Evolutionary conservation across 1,139 yeast genomes (phyloP), one percentile per base, ranked within the genome.

Genomic region (Candida albicans): DNA sequence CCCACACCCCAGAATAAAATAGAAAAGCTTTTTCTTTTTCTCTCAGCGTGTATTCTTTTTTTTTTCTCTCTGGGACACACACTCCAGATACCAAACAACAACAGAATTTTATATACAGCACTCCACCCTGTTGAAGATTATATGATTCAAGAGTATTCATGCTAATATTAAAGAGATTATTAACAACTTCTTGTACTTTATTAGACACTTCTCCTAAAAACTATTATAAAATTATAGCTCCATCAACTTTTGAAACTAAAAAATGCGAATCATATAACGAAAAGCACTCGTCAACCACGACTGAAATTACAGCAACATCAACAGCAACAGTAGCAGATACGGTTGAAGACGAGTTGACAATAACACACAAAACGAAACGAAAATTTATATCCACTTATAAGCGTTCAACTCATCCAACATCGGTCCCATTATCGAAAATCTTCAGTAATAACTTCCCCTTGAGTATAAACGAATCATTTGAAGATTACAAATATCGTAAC

Each of bases 331-430:
- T 34, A 2, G 31, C 39, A n/a, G 15, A 35, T 1, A 32, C 36
- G 13, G 10, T 15, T 8, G 33, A 32, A 11, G 31, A 15, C 6
- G 10, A 39, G 10, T 25, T 39, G 6, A 25, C 39, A n/a, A 27
- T 25, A 14, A n/a, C 30, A 11, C 15, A 18, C 12, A 14, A n/a
- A 13, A 24, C 42, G 1, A 11, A n/a, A 9, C 12, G 30, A 37
- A 29, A 12, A 2, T 34, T 47, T 8, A 18, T 18, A 18, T 18
- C 22, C 22, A 51, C 54, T n/a, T 75, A 75, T 50, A 68, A 58
- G 46, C 51, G 79, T 30, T 71, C 86, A 1, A 81, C 84, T 0
- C 79, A 82, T 22, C 88, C 88, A 1, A 75, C 84, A 0, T 83
- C 87, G 2, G 74, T 81, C 0, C 87, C 87, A 0, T 52, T 82